Percentiles rank a stretch among this genome's conserved stretches.
phyloP scores from a whole-genome alignment of 139 green algal species.

The Chara braunii region DNA sequence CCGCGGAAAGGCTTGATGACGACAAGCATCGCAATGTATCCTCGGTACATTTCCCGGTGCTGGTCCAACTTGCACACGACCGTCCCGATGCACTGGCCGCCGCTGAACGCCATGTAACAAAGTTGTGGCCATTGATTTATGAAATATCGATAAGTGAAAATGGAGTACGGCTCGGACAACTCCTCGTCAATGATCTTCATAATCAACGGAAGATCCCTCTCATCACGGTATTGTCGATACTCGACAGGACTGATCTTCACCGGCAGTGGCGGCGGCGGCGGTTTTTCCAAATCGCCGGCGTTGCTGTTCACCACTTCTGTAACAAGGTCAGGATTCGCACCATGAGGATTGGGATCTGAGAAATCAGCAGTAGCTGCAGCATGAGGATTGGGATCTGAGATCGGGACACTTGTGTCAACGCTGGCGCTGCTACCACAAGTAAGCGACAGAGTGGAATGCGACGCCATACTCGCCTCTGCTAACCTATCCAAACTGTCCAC shows the following conservation, averaged over 20 bases:
- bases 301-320: not conserved
- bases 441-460: not conserved
- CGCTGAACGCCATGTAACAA: constrained; percentile 61
- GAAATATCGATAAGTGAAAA: constrained; percentile 98
- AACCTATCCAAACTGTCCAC: not conserved
- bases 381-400: not conserved
- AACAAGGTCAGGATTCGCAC: not conserved
- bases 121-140: constrained; percentile 84
- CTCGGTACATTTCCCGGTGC: constrained; percentile 61
- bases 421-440: not conserved
- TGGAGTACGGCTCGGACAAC: constrained; percentile 93
- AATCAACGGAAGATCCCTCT: constrained; percentile 71
- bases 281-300: not conserved
- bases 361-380: not conserved
- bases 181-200: constrained; percentile 89
- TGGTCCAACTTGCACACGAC: constrained; percentile 92
- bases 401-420: not conserved
- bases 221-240: constrained; percentile 36
- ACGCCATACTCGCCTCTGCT: not conserved
- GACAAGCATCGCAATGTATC: constrained; percentile 97
- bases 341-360: not conserved
- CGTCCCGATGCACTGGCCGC: constrained; percentile 38
- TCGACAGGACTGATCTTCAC: not conserved
- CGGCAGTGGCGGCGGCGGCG: not conserved
- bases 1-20: constrained; percentile 76